Percentiles rank a stretch among this genome's conserved stretches.
Evolutionary conservation across 441 rosid genomes (phyloP).

Genomic region (Erodium moschatum): DNA sequence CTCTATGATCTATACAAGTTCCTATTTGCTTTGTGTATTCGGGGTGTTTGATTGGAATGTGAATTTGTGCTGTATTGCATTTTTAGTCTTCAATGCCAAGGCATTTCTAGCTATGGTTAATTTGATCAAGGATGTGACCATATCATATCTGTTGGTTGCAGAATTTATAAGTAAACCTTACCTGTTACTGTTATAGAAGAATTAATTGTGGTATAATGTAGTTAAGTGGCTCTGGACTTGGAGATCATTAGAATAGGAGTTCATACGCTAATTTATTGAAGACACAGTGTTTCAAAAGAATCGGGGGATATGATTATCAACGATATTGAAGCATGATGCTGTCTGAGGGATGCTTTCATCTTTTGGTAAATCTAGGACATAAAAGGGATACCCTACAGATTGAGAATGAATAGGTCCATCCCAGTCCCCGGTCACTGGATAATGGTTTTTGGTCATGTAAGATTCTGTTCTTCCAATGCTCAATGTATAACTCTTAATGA

Average conservation of each 20-base stretch:
- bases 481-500: background rate
- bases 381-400: background rate
- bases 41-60: background rate
- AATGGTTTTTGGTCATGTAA: too few species aligned
- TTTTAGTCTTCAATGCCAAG: too few species aligned
- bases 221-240: background rate
- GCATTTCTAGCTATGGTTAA: too few species aligned
- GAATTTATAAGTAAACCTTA: too few species aligned
- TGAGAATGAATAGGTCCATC: background rate
- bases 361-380: background rate
- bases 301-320: background rate
- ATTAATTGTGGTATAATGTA: background rate
- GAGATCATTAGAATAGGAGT: background rate
- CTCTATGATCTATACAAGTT: too few species aligned
- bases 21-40: background rate
- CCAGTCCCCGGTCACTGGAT: too few species aligned
- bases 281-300: background rate
- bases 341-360: background rate
- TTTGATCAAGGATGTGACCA: background rate
- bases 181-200: too few species aligned
- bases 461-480: background rate
- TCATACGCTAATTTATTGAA: background rate
- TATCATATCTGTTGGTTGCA: background rate
- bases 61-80: background rate
- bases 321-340: background rate